Evolutionary conservation across 495 filamentous ascomycete genomes (phyloP).

Genomic region (Penicillium alfredii): DNA sequence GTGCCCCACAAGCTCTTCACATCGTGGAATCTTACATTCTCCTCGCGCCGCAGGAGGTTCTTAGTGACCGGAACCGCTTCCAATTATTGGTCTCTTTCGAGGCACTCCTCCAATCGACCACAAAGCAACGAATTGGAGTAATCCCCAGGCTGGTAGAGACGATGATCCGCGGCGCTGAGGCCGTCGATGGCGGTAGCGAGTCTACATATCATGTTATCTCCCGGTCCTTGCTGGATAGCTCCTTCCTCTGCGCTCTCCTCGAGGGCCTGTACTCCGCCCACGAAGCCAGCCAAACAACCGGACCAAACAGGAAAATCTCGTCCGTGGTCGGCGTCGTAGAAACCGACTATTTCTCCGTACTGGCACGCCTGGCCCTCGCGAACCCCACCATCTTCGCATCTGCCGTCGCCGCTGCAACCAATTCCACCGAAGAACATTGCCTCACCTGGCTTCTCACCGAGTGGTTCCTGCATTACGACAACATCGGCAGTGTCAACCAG

Average conservation of each 20-base stretch:
- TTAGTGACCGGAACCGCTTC: slow-evolving; percentile 56
- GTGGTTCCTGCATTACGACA: slow-evolving; percentile 86
- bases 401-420: slow-evolving; percentile 39
- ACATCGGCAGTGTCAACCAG: slow-evolving; percentile 63
- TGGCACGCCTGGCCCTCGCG: slow-evolving; percentile 70
- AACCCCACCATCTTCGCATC: slow-evolving; percentile 60
- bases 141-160: slow-evolving; percentile 64
- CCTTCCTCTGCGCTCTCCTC: slow-evolving; percentile 60
- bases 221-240: slow-evolving; percentile 60
- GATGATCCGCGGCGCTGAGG: slow-evolving; percentile 62
- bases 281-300: slow-evolving; percentile 67
- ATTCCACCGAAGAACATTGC: slow-evolving; percentile 43
- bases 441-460: slow-evolving; percentile 70
- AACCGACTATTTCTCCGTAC: slow-evolving; percentile 76
- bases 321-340: slow-evolving; percentile 63
- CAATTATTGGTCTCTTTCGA: slow-evolving; percentile 54
- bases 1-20: slow-evolving; percentile 60
- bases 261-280: slow-evolving; percentile 65
- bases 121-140: slow-evolving; percentile 58
- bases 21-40: slow-evolving; percentile 76
- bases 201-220: slow-evolving; percentile 58
- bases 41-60: slow-evolving; percentile 68
- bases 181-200: slow-evolving; percentile 62
- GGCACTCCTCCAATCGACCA: slow-evolving; percentile 46
- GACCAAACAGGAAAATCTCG: slow-evolving; percentile 59